Conservation (phyloP, 2,329 filamentous ascomycete species). For the Aspergillus cejpii region DNA sequence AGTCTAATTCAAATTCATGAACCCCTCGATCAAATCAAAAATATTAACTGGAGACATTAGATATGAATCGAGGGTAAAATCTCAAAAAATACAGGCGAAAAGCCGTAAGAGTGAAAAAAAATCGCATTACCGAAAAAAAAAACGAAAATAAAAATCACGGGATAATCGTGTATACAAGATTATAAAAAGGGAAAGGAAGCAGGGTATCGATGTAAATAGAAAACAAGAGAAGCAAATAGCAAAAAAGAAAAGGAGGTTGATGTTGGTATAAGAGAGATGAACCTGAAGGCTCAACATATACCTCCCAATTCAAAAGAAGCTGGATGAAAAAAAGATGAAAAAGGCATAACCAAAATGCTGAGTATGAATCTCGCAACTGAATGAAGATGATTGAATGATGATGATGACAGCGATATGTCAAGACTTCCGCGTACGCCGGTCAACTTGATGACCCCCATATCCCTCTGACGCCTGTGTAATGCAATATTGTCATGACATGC, state of each 20-base stretch:
- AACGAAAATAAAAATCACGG: conserved; percentile 3
- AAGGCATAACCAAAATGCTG: conserved; percentile 5
- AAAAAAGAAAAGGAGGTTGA: conserved; percentile 15
- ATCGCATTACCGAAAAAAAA: background rate
- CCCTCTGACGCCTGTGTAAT: conserved; percentile 26
- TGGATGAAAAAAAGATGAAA: background rate
- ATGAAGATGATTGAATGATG: conserved; percentile 15
- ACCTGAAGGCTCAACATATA: too few species aligned
- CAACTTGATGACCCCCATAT: conserved; percentile 28
- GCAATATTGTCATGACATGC: conserved; percentile 19
- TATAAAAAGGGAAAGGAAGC: conserved; percentile 20
- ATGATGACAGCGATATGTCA: conserved; percentile 19
- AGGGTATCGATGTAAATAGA: conserved; percentile 32
- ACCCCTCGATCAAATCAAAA: background rate
- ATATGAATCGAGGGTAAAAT: background rate
- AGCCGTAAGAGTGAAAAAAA: too few species aligned
- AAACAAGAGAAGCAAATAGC: conserved; percentile 14
- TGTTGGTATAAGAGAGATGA: too few species aligned
- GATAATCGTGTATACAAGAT: too few species aligned
- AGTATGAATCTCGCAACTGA: conserved; percentile 18
- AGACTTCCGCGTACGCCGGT: conserved; percentile 38
- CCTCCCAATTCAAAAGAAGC: too few species aligned
- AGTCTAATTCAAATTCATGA: background rate
- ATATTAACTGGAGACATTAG: background rate
- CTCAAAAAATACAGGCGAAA: too few species aligned